Evolutionary conservation across 2,329 filamentous ascomycete species (phyloP).

Genomic region (Massarina eburnea): DNA sequence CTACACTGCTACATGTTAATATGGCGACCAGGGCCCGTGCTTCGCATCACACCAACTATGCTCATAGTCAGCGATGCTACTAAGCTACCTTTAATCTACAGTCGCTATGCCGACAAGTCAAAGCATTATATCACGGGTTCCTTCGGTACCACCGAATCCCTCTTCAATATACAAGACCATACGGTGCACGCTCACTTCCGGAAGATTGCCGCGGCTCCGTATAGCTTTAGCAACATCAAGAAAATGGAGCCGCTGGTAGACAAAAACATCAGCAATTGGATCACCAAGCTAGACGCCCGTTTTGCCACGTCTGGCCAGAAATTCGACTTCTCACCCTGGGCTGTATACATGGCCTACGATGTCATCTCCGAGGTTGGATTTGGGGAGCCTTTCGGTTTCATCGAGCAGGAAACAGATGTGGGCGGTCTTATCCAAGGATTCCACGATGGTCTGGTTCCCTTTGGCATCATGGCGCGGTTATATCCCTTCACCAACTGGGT

Average conservation of each 20-base stretch:
- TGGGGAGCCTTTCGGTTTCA: slow-evolving; percentile 75
- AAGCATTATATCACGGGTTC: slow-evolving; percentile 61
- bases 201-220: slow-evolving; percentile 58
- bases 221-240: slow-evolving; percentile 59
- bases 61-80: slow-evolving; percentile 58
- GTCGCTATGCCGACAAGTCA: slow-evolving; percentile 58
- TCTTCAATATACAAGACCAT: slow-evolving; percentile 61
- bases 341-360: slow-evolving; percentile 74
- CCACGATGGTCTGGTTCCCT: slow-evolving; percentile 69
- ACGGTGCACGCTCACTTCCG: slow-evolving; percentile 55
- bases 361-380: slow-evolving; percentile 77
- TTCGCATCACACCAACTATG: slow-evolving; percentile 47
- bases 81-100: slow-evolving; percentile 59
- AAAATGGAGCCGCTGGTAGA: slow-evolving; percentile 62
- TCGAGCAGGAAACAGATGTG: slow-evolving; percentile 73
- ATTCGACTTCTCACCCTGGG: slow-evolving; percentile 61
- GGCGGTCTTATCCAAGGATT: slow-evolving; percentile 70
- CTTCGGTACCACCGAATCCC: slow-evolving; percentile 57
- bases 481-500: slow-evolving; percentile 55
- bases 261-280: slow-evolving; percentile 53
- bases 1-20: slow-evolving; percentile 56
- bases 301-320: slow-evolving; percentile 50
- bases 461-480: slow-evolving; percentile 20
- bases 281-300: slow-evolving; percentile 47
- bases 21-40: slow-evolving; percentile 38